Evolutionary conservation across 2,329 filamentous ascomycete genomes (phyloP), one percentile per base, ranked within the genome.

Genomic region (Talaromyces atroroseus): DNA sequence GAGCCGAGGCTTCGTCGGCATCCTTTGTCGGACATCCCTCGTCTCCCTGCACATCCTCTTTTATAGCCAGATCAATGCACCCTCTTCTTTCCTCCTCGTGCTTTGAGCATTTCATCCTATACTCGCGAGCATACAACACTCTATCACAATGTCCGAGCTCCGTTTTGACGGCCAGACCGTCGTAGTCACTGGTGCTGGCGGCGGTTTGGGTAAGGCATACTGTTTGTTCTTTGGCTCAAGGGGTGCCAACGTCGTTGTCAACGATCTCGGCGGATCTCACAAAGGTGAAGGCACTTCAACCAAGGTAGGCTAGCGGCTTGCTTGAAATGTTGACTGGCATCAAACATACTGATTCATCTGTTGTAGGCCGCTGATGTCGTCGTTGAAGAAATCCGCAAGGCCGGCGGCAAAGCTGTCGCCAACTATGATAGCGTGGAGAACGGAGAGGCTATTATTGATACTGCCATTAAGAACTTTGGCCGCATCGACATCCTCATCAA

Each of bases 401-500:
- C 87, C 53, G 94, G 94, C 73, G 94, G 94, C 74, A 95, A 96
- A 76, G 94, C 94, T 59, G 92, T 96, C 50, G 91, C 92, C 75
- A 97, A 96, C 83, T 97, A 97, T 81, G 89, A 99, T 79, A 78
- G 75, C 59, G 76, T 79, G 54, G 90, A 94, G 78, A 82, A 92
- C 67, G 94, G 94, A 67, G 92, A 97, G 59, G 87, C 83, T 75
- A 97, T 99, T 74, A 95, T 99, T 76, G 92, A 78, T 21, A 78
- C 76, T 16, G 76, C 76, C 34, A 76, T 79, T 61, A 74, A 77
- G 65, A 69, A 67, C 60, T 79, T 78, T 56, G 76, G 76, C 64
- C 89, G 92, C 67, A 84, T 99, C 75, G 92, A 99, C 74, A 80
- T 99, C 62, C 86, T 99, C 66, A 87, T 99, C 77, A 99, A 99